Evolutionary conservation across 1,284 basidiomycete species (phyloP).

Genomic region (Rhodotorula mucilaginosa): DNA sequence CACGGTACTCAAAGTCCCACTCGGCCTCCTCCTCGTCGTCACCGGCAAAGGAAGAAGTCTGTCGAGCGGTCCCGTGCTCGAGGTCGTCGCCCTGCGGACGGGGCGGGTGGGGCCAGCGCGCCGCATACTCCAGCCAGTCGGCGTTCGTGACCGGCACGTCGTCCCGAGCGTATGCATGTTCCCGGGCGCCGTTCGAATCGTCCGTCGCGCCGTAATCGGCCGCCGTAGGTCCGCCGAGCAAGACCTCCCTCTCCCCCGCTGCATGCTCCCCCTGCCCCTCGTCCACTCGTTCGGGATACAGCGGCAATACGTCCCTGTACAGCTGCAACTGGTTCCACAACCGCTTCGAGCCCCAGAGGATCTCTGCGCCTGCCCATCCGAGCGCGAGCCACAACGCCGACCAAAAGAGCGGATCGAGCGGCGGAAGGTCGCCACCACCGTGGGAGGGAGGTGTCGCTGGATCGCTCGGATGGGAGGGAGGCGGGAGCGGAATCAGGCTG

Average conservation of each 20-base stretch:
- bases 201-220: neutral
- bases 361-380: slow-evolving; percentile 35
- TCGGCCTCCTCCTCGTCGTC: neutral
- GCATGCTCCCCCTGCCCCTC: neutral
- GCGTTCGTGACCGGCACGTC: neutral
- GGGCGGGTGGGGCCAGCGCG: neutral
- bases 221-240: neutral
- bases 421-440: slow-evolving; percentile 20
- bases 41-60: neutral
- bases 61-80: neutral
- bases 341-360: slow-evolving; percentile 28
- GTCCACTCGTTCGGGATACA: neutral
- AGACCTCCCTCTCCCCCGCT: slow-evolving; percentile 7
- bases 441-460: neutral
- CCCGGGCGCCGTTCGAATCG: neutral
- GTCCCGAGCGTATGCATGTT: neutral
- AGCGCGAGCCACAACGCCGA: slow-evolving; percentile 36
- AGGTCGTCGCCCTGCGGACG: neutral
- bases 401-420: slow-evolving; percentile 40
- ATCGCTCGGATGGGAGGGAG: neutral
- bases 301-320: slow-evolving; percentile 33
- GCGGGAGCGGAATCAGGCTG: neutral
- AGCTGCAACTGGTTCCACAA: slow-evolving; percentile 32
- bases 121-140: neutral
- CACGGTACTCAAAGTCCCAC: slow-evolving; percentile 19